Percentiles rank a stretch among this genome's conserved stretches.
Conservation (phyloP, 345 rosid species). For the Fremontodendron californicum region DNA sequence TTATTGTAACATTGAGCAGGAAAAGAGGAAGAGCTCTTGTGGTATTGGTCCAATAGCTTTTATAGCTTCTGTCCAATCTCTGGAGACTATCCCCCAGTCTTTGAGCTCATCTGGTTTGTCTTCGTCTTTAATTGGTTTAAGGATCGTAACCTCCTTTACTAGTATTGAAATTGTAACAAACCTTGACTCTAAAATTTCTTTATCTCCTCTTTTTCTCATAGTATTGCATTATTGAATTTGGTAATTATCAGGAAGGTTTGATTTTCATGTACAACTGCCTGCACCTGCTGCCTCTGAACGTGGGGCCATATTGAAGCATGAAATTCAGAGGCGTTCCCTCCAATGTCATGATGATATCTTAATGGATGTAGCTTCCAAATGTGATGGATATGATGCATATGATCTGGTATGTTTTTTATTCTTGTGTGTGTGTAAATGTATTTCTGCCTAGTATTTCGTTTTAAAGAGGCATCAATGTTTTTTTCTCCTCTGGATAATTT, state of each 20-base stretch:
- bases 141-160: not conserved
- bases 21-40: slow-evolving; percentile 70
- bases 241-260: slow-evolving; percentile 66
- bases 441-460: not conserved
- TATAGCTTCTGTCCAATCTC: slow-evolving; percentile 65
- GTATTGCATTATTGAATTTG: slow-evolving; percentile 3
- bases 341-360: slow-evolving; percentile 67
- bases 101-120: slow-evolving; percentile 75
- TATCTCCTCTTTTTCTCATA: not conserved
- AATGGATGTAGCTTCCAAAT: slow-evolving; percentile 78
- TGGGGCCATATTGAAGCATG: slow-evolving; percentile 82
- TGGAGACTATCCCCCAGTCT: slow-evolving; percentile 66
- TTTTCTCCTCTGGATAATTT: not conserved
- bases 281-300: slow-evolving; percentile 92
- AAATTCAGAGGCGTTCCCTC: slow-evolving; percentile 72
- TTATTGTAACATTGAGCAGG: slow-evolving; percentile 40
- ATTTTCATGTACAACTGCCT: slow-evolving; percentile 90
- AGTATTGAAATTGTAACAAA: not conserved
- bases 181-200: not conserved
- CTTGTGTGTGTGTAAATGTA: not conserved
- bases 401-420: slow-evolving; percentile 63
- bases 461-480: not conserved
- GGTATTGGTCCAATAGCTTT: slow-evolving; percentile 95
- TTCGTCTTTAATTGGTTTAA: not conserved
- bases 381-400: slow-evolving; percentile 98